Conservation (phyloP, 192 early-diverging fungal genomes). For the Chytriomyces sp. region DNA sequence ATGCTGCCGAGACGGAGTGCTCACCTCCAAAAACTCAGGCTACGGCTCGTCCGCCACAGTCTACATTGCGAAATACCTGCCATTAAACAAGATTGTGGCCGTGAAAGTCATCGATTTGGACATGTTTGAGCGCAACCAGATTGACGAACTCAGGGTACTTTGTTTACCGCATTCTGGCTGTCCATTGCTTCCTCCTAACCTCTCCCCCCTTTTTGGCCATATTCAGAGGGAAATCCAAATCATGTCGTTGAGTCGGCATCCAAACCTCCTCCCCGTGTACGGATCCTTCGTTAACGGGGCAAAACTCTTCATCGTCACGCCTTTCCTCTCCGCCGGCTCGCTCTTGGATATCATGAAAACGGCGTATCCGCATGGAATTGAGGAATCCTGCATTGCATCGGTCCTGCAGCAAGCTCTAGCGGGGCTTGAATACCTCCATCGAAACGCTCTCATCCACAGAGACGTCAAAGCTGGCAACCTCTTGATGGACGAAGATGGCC, state of each 20-base stretch:
- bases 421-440: constrained; percentile 69
- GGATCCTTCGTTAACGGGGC: constrained; percentile 81
- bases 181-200: neutral
- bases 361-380: constrained; percentile 79
- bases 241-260: constrained; percentile 86
- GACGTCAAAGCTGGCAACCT: constrained; percentile 74
- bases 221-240: constrained; percentile 77
- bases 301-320: constrained; percentile 84
- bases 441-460: constrained; percentile 65
- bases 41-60: constrained; percentile 88
- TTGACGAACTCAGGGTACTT: constrained; percentile 81
- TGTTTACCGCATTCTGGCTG: neutral
- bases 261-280: constrained; percentile 80
- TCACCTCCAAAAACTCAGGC: no score
- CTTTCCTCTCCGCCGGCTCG: constrained; percentile 71
- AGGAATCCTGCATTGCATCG: constrained; percentile 75
- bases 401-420: constrained; percentile 75
- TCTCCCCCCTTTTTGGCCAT: neutral
- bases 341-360: constrained; percentile 90
- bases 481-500: constrained; percentile 61
- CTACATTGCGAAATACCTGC: constrained; percentile 77
- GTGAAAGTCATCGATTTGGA: constrained; percentile 90
- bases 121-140: constrained; percentile 88
- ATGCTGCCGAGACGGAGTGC: no score
- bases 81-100: constrained; percentile 66